These are phyloP conservation scores for Batkoa obscura DNA, from an alignment of 371 early-diverging fungal species.

Conservation along the genomic window DNA sequence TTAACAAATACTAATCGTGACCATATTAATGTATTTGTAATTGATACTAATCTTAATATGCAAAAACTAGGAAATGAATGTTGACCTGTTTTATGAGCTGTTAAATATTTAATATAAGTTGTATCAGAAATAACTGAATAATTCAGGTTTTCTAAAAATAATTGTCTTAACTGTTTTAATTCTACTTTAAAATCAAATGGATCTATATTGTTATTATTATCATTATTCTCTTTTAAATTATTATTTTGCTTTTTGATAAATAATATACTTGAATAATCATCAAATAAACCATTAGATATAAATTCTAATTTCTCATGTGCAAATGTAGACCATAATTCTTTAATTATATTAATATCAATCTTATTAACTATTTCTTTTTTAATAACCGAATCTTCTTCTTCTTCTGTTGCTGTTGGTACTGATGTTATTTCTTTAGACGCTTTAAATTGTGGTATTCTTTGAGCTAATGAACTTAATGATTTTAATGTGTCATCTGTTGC, in stretches of 20 bases:
- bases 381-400: too few relatives aligned
- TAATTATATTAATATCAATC: constrained; percentile 6
- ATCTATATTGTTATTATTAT: too few relatives aligned
- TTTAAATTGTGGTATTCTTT: constrained; percentile 5
- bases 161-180: not conserved
- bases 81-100: constrained; percentile 9
- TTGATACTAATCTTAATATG: constrained; percentile 9
- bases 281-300: constrained; percentile 7
- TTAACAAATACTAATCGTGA: constrained; percentile 2
- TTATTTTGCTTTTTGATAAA: too few relatives aligned
- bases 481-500: constrained; percentile 49
- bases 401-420: too few relatives aligned
- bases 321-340: constrained; percentile 8
- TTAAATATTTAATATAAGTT: constrained; percentile 14
- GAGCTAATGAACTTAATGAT: not conserved
- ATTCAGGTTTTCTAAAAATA: not conserved
- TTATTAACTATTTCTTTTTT: too few relatives aligned
- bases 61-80: constrained; percentile 14
- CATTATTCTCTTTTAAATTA: too few relatives aligned
- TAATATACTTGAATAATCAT: not conserved
- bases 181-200: not conserved
- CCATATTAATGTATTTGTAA: not conserved
- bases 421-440: not conserved
- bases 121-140: constrained; percentile 8
- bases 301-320: constrained; percentile 1